Conservation (phyloP, 192 early-diverging fungal species). For the Coemansia sp. region DNA sequence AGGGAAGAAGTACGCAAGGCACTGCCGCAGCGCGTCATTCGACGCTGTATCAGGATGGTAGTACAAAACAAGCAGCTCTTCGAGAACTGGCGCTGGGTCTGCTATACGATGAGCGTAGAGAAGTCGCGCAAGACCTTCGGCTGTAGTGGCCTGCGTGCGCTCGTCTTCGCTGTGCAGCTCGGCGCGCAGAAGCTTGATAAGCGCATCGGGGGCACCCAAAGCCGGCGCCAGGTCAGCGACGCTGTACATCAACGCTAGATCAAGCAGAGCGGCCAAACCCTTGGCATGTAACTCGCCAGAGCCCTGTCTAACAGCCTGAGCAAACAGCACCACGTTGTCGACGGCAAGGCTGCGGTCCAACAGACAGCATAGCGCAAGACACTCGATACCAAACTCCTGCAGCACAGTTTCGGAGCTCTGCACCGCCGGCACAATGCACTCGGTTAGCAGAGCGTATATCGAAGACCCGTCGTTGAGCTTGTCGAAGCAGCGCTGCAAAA, state of each 20-base stretch:
- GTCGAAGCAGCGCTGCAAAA: constrained; percentile 68
- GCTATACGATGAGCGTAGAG: constrained; percentile 56
- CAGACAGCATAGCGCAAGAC: constrained; percentile 74
- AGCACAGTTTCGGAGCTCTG: constrained; percentile 63
- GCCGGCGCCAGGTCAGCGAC: constrained; percentile 42
- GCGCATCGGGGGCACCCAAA: constrained; percentile 41
- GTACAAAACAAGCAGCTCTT: constrained; percentile 76
- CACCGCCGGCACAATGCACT: constrained; percentile 70
- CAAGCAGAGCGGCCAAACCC: constrained; percentile 65
- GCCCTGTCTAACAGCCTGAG: constrained; percentile 56
- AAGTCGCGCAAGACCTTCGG: constrained; percentile 76
- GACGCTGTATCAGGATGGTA: constrained; percentile 68
- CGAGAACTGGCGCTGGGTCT: constrained; percentile 53
- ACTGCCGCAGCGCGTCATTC: constrained; percentile 75
- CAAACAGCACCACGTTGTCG: constrained; percentile 71
- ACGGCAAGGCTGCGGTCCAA: constrained; percentile 72
- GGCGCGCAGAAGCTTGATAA: constrained; percentile 52
- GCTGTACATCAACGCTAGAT: constrained; percentile 53
- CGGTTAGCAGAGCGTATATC: constrained; percentile 71
- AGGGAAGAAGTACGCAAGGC: constrained; percentile 87
- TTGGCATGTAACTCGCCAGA: constrained; percentile 59
- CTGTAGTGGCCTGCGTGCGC: constrained; percentile 66
- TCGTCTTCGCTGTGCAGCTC: constrained; percentile 59
- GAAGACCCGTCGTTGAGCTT: constrained; percentile 66
- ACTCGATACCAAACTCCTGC: constrained; percentile 77